These are phyloP conservation scores for Candida mesenterica DNA, from an alignment of 1,139 yeast species.

Conservation along the genomic window DNA sequence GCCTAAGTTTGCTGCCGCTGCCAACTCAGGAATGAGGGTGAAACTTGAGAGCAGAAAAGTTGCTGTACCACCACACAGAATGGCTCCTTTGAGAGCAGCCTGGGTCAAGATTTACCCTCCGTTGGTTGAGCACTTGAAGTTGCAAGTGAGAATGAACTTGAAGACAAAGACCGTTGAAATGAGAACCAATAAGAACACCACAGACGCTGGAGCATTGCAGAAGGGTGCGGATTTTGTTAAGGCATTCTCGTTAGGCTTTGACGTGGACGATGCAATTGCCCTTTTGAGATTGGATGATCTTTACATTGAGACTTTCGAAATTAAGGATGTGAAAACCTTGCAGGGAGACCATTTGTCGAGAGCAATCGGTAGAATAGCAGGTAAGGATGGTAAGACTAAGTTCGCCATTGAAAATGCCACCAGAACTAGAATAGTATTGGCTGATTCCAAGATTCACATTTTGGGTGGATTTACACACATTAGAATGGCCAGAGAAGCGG, in stretches of 20 bases:
- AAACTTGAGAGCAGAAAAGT: conserved; percentile 85
- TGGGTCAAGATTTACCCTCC: conserved; percentile 98
- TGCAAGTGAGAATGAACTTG: conserved; percentile 94
- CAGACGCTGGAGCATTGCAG: conserved; percentile 91
- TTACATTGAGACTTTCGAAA: conserved; percentile 93
- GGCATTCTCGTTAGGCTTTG: conserved; percentile 95
- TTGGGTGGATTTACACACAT: conserved; percentile 96
- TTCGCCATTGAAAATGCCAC: conserved; percentile 98
- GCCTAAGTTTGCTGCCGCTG: conserved; percentile 81
- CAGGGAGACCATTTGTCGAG: conserved; percentile 95
- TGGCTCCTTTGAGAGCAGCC: conserved; percentile 83
- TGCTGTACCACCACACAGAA: conserved; percentile 94
- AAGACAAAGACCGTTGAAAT: conserved; percentile 82
- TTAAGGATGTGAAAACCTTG: conserved; percentile 93
- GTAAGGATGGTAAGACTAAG: conserved; percentile 98
- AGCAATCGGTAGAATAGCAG: conserved; percentile 99
- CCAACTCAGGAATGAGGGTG: conserved; percentile 63
- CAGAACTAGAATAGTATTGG: conserved; percentile 94
- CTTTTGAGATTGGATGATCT: conserved; percentile 89
- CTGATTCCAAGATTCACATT: conserved; percentile 94
- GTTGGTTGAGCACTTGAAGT: conserved; percentile 85
- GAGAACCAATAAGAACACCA: conserved; percentile 75
- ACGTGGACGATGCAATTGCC: conserved; percentile 95
- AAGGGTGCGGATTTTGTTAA: conserved; percentile 96
- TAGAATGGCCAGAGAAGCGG: conserved; percentile 96